Base-by-base conservation (phyloP, 768 basidiomycete genomes). In the Trametes cubensis region DNA sequence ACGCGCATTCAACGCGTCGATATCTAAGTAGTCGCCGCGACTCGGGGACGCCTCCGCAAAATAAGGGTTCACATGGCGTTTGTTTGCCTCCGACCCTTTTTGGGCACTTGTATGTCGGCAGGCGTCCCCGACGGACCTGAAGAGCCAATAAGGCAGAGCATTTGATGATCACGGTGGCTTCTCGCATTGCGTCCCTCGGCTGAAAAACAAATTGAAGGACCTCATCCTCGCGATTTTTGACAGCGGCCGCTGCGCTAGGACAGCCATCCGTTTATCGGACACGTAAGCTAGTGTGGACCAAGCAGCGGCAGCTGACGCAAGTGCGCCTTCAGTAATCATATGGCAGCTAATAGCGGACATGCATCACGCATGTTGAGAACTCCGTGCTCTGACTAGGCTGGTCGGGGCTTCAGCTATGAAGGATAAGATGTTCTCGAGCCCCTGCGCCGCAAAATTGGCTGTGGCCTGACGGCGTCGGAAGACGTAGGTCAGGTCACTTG, bases 341-440 rank as follows among this genome's bases (percentile, higher is more conserved):
- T 30, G 40, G 21, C 47, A 50, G 28, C 15, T 20, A 25, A 28
- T 17, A 25, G 18, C 28, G 40, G 30, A 13, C 21, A 39, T 39
- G 30, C 26, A 58, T 39, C 57, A 26, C 20, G 40, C 49, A 25
- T 17, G 34, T 51, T 7, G 3, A 18, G 14, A 38, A 44, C 38
- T 41, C 57, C 57, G 49, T 25, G n/a, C 49, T 30, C 47, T 49
- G 26, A 58, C n/a, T 13, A 39, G 8, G n/a, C 44, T 48, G 57
- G n/a, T 50, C 57, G n/a, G 34, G 48, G 23, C 57, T 58, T n/a
- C 11, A 26, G 10, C 18, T 10, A 28, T 20, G 11, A 10, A 25
- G 57, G 49, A 50, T 58, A 58, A 58, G 57, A 13, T 42, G 41
- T 50, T 58, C 48, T 48, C 44, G 46, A 41, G 46, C 46, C 23